Evolutionary conservation across 2,329 filamentous ascomycete genomes (phyloP), one percentile per base, ranked within the genome.

Genomic region (Colletotrichum sp.): DNA sequence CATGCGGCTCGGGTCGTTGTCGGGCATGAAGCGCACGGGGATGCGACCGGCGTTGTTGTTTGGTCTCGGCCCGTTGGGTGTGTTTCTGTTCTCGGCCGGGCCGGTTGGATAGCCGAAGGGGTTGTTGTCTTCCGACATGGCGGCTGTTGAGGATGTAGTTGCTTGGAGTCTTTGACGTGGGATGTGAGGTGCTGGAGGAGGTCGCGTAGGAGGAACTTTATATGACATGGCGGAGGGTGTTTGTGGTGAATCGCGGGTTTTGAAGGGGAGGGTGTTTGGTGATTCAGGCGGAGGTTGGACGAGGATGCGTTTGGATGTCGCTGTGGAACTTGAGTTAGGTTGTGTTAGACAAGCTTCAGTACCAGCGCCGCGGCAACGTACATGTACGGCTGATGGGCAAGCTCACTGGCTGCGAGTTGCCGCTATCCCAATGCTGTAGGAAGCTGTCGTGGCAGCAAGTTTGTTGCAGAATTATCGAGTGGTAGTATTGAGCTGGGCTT

Each of bases 151-250:
- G 18, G 39, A 44, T 44, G 39, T 10, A 6, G 18, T 49, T 49
- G 39, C 5, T 12, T 49, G 39, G 39, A 12, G 18, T 49, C 18
- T 49, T 6, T n/a, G 39, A n/a, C 18, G 39, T n/a, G 39, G 0
- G 18, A 12, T 3, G 0, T 12, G 39, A 0, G 39, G 39, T 7
- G 39, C 18, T n/a, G 9, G 5, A 6, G 39, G 39, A n/a, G 39
- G 39, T 6, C 9, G 39, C 18, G 9, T 12, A 18, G 39, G 18
- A 49, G 39, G 39, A 9, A 6, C 39, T 49, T 49, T 49, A 49
- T 49, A 49, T 49, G 39, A 7, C 39, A 49, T 49, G 39, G 6
- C 39, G 39, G 18, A 0, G 0, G 39, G 39, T n/a, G 39, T n/a
- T 49, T 49, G 39, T 1, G 39, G 39, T 49, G 39, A 49, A 49